Evolutionary conservation across 768 basidiomycete species (phyloP).

Genomic region (Trametes punicea): DNA sequence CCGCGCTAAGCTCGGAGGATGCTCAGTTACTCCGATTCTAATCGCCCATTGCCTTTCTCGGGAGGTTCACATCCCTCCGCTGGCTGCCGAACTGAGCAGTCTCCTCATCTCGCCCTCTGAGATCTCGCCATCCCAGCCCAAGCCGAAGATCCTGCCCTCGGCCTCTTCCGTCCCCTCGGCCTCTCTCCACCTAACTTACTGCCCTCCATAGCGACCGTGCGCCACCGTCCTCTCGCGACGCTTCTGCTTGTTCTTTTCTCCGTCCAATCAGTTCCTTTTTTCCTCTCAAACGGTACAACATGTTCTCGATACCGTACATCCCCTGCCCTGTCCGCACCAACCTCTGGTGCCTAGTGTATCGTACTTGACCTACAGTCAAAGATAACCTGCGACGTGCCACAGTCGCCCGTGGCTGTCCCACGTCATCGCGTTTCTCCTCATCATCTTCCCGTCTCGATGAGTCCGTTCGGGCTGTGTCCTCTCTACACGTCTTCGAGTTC

Average conservation of each 20-base stretch:
- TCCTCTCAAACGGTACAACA: too few relatives aligned
- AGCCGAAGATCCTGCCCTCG: slow-evolving; percentile 24
- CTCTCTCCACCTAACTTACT: neutral
- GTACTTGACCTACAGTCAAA: neutral
- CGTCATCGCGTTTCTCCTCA: slow-evolving; percentile 3
- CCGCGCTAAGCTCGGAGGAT: slow-evolving; percentile 1
- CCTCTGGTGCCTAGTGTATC: neutral
- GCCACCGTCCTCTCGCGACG: neutral
- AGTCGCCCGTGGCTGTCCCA: neutral
- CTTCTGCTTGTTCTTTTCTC: neutral
- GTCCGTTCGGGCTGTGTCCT: slow-evolving; percentile 1
- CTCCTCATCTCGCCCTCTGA: slow-evolving; percentile 19
- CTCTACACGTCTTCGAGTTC: neutral
- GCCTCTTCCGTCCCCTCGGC: slow-evolving; percentile 10
- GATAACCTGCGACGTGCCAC: neutral
- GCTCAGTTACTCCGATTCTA: slow-evolving; percentile 7
- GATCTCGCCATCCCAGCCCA: slow-evolving; percentile 16
- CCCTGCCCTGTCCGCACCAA: too few relatives aligned
- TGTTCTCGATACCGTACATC: too few relatives aligned
- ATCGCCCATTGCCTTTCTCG: slow-evolving; percentile 8
- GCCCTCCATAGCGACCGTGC: slow-evolving; percentile 8
- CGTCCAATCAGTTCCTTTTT: neutral
- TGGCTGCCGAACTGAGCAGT: slow-evolving; percentile 23
- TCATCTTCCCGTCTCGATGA: neutral
- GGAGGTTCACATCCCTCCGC: slow-evolving; percentile 13